Conservation (phyloP, 805 yeast genomes). For the Peterozyma xylosa region DNA sequence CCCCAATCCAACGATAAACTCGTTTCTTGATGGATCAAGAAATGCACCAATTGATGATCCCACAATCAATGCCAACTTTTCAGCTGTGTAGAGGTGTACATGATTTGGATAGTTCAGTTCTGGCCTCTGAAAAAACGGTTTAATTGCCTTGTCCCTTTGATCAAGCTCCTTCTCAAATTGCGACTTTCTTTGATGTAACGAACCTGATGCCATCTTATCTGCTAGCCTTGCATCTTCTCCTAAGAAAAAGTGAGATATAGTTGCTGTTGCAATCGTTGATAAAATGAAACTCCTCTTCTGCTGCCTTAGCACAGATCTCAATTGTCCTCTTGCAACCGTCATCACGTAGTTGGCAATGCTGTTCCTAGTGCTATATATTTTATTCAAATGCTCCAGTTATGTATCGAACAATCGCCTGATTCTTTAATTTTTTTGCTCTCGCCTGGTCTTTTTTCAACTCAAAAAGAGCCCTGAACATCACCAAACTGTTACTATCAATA, state of each 20-base stretch:
- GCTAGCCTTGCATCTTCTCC: slow-evolving; percentile 48
- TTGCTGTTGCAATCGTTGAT: slow-evolving; percentile 14
- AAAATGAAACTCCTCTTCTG: slow-evolving; percentile 8
- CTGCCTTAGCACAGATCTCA: no score
- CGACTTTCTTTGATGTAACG: slow-evolving; percentile 30
- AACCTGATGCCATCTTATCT: slow-evolving; percentile 47
- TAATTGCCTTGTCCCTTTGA: slow-evolving; percentile 9
- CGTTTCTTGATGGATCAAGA: slow-evolving; percentile 68
- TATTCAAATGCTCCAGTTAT: no score
- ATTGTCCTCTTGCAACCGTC: no score
- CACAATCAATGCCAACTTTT: slow-evolving; percentile 54
- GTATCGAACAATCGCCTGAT: no score
- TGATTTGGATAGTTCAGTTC: slow-evolving; percentile 62
- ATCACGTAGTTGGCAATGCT: no score
- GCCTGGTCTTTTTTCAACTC: no score
- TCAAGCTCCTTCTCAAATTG: slow-evolving; percentile 22
- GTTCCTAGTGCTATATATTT: no score
- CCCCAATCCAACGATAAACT: slow-evolving; percentile 75
- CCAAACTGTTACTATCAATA: no score
- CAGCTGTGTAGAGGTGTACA: slow-evolving; percentile 62
- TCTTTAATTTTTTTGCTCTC: no score
- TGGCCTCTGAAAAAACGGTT: slow-evolving; percentile 29
- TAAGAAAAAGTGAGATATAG: slow-evolving; percentile 15
- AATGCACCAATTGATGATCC: slow-evolving; percentile 44
- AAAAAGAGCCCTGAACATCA: no score